These are phyloP conservation scores for Dichotomocladium elegans DNA, from an alignment of 371 early-diverging fungal species.

Conservation along the genomic window DNA sequence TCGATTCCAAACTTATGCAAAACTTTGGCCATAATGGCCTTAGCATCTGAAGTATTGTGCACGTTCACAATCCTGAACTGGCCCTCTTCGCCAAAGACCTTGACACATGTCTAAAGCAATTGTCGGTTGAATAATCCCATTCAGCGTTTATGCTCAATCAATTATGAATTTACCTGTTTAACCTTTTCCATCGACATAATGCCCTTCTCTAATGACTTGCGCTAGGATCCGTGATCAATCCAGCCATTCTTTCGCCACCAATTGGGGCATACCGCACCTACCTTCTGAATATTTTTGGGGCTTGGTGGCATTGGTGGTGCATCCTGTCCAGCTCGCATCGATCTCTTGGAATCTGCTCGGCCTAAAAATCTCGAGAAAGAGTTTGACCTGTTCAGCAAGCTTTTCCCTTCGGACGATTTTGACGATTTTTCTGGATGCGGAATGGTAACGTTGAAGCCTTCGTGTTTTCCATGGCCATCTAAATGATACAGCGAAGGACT, in stretches of 20 bases:
- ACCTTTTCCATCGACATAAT: constrained; percentile 69
- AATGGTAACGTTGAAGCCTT: constrained; percentile 30
- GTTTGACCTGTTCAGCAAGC: constrained; percentile 41
- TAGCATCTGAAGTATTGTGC: constrained; percentile 51
- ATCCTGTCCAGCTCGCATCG: constrained; percentile 23
- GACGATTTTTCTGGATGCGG: constrained; percentile 24
- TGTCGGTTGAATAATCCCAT: neutral
- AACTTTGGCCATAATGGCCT: constrained; percentile 56
- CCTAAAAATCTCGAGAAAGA: constrained; percentile 50
- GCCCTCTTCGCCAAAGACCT: constrained; percentile 67
- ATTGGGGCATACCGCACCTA: constrained; percentile 6
- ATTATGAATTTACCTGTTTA: constrained; percentile 42
- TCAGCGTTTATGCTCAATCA: neutral
- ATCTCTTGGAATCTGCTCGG: constrained; percentile 42
- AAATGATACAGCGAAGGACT: constrained; percentile 11
- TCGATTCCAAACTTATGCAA: constrained; percentile 67
- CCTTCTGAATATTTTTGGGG: constrained; percentile 36
- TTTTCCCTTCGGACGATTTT: constrained; percentile 39
- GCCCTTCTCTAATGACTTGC: constrained; percentile 44
- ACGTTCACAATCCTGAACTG: constrained; percentile 66
- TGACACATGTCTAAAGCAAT: constrained; percentile 49
- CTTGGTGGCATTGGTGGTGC: constrained; percentile 33
- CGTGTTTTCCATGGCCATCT: constrained; percentile 23
- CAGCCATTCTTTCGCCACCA: neutral
- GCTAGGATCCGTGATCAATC: constrained; percentile 8